Base-by-base conservation (phyloP, 2,329 filamentous ascomycete species). In the Claviceps pazoutovae region DNA sequence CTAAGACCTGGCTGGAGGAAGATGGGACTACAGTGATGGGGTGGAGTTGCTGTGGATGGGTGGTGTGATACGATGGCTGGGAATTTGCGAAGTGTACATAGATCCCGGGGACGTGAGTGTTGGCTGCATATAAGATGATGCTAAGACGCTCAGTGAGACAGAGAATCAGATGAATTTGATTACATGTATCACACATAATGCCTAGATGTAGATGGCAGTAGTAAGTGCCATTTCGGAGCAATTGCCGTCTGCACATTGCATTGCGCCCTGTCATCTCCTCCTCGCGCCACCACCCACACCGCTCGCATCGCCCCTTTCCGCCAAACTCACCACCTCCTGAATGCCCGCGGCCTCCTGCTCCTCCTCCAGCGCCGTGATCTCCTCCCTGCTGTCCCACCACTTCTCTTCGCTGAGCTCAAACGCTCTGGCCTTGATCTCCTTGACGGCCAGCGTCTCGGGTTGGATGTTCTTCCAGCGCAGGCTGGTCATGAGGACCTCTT, bases 361-460 rank as follows among this genome's bases (percentile, higher is more conserved):
- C 68, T 96, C 91, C 69, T 98, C 93, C 62, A 97, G 68, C 6
- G 82, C 85, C 51, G 83, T 85, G 58, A 98, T 86, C 70, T 97
- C 91, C 71, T 98, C 93, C 60, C 93, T 79, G 64, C 85, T 89
- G 73, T 96, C 93, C 93, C 93, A 98, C 93, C 93, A 98, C 67
- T 95, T 95, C 70, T 90, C 86, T 68, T 98, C 93, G 42, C 90
- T 90, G 57, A 88, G 76, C 63, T 88, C 84, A 65, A 96, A 98
- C 1, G 89, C 93, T 64, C 82, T 83, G 61, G 90, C 85, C 66
- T 95, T 89, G 61, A 97, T 82, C 71, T 97, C 93, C 73, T 98
- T 98, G 62, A 94, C 73, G 0, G 80, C 75, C 57, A 88, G 76
- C 42, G 80, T 76, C 65, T 86, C 84, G 3, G 79, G 77, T 57